Evolutionary conservation across 2,329 filamentous ascomycete genomes (phyloP), one percentile per base, ranked within the genome.

Genomic region (Stromatinia cepivora): DNA sequence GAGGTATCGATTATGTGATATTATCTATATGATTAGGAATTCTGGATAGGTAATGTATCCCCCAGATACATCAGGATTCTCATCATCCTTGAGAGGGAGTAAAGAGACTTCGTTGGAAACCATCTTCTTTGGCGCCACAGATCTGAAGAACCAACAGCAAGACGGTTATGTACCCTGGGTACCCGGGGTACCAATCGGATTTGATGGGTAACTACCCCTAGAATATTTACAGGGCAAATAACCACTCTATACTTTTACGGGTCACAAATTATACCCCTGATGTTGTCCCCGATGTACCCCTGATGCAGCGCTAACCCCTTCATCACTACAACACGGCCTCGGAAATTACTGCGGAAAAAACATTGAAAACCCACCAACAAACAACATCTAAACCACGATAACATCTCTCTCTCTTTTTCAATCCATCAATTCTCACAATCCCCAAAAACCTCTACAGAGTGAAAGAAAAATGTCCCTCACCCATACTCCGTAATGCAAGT

Each of bases 51-150:
- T 17, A 7, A 98, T 92, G 83, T 97, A 99, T 75, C 92, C 89
- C 76, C 93, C 92, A 36, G 92, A 86, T 62, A 99, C 89, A 79
- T 96, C 90, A 48, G 95, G 95, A 74, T 93, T 93, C 76, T 95
- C 96, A 81, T 94, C 87, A 81, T 99, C 94, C 79, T 93, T 95
- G 81, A 99, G 87, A 73, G 92, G 92, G 72, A 99, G 86, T 77
- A 97, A 83, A 82, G 97, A 97, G 73, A 97, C 89, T 81, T 92
- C 86, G 79, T 83, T 87, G 76, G 87, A 88, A 76, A 85, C 85
- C 82, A 89, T 88, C 72, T 83, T 89, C 80, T 82, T 82, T 71
- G 86, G 86, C 76, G 84, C 82, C 86, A 89, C 88, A 62, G 61
- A 62, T 42, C 58, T 54, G 53, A 36, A 36, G 34, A 42, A 13